Base-by-base conservation (phyloP, 2,329 filamentous ascomycete genomes). In the Ceratocystiopsis sp. region DNA sequence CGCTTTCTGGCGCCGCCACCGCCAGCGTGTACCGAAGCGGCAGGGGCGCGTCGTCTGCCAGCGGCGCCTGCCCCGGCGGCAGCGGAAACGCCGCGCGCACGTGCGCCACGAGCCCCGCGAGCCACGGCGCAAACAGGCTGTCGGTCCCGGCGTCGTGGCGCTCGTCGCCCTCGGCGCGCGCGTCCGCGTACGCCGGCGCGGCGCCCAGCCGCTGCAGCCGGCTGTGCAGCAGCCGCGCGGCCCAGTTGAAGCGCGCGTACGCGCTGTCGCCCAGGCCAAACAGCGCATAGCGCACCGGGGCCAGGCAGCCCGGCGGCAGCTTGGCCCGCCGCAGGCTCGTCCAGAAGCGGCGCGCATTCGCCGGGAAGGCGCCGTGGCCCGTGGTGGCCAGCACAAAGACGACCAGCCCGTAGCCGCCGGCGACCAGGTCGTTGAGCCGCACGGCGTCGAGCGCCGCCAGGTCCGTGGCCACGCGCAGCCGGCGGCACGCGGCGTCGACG, bases 261-360 rank as follows among this genome's bases (percentile, higher is more conserved):
- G 87, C 93, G 55, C 83, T 94, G 60, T 98, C 91, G 1, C 91
- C 91, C 1, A 96, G 69, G 1, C 91, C 91, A 65, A 96, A 94
- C 0, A 80, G 82, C 3, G 84, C 80, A 60, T 93, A 96, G 1
- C 66, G 69, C 48, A 93, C 64, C 33, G 71, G 68, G 35, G 65
- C 57, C 35, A 98, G 65, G 52, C 79, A 87, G 15, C 71, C 74
- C 3, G 77, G 68, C 13, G 80, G 74, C 25, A 98, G 69, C 52
- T 76, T 84, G 59, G 82, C 86, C 51, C 84, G 73, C 16, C 93
- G 67, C 35, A 98, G 67, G 46, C 76, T 81, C 56, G 75, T 85
- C 91, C 91, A 98, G 56, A 98, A 87, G 2, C 63, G 64, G 37
- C 76, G 69, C 3, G 82, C 77, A 65, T 96, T 96, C 44, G 75